phyloP scores from a whole-genome alignment of 805 yeast species.

The Cyberlindnera sargentensis region DNA sequence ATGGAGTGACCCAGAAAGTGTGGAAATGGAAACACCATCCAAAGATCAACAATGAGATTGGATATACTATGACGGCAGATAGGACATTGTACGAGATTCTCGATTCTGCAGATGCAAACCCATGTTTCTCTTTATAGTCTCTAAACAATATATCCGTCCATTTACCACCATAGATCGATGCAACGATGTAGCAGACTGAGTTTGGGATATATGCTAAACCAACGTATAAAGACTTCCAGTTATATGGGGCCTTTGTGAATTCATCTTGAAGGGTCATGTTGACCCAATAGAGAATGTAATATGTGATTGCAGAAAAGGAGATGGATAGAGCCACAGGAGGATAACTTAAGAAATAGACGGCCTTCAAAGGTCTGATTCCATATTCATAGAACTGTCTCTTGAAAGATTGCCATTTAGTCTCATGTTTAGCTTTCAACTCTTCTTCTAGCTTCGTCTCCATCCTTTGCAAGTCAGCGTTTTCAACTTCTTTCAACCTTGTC shows the following conservation, averaged over 20 bases:
- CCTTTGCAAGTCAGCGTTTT: constrained; percentile 18
- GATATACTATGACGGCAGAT: constrained; percentile 53
- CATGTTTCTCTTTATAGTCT: constrained; percentile 51
- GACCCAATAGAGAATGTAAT: constrained; percentile 62
- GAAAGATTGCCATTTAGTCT: constrained; percentile 19
- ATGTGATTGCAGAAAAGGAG: constrained; percentile 61
- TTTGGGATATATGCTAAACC: constrained; percentile 82
- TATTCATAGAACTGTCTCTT: constrained; percentile 36
- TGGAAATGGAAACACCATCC: constrained; percentile 76
- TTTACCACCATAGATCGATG: constrained; percentile 73
- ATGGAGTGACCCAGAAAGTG: constrained; percentile 70
- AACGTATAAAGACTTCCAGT: constrained; percentile 54
- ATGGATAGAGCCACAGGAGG: constrained; percentile 73
- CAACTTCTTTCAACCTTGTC: constrained; percentile 3
- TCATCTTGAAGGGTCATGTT: constrained; percentile 65
- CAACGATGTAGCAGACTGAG: constrained; percentile 67
- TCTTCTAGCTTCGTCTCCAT: constrained; percentile 21
- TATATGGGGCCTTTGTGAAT: constrained; percentile 61
- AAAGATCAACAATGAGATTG: constrained; percentile 60
- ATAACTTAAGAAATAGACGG: constrained; percentile 52
- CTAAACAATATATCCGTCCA: constrained; percentile 64
- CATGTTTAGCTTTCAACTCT: constrained; percentile 11
- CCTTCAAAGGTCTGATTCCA: constrained; percentile 50
- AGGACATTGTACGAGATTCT: constrained; percentile 71
- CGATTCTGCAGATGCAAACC: constrained; percentile 67